phyloP scores from a whole-genome alignment of 768 basidiomycete species.

The Phlebiopsis gigantea region DNA sequence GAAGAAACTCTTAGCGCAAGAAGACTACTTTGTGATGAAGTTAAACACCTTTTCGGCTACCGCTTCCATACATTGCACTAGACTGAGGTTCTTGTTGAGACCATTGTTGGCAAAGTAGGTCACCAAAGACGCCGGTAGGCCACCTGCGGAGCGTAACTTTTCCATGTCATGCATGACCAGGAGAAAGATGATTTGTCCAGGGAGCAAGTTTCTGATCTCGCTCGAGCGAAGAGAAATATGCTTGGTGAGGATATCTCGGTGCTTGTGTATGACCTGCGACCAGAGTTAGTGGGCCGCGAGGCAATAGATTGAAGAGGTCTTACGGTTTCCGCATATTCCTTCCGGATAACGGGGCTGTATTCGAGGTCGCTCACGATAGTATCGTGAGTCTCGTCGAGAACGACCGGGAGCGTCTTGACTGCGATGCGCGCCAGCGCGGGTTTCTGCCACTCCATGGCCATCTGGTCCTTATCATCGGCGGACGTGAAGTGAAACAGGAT shows the following conservation, averaged over 20 bases:
- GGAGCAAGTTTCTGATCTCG: slow-evolving; percentile 69
- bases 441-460: slow-evolving; percentile 73
- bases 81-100: slow-evolving; percentile 62
- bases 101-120: slow-evolving; percentile 86
- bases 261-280: slow-evolving; percentile 60
- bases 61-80: slow-evolving; percentile 78
- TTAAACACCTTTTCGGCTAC: slow-evolving; percentile 75
- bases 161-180: slow-evolving; percentile 86
- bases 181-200: slow-evolving; percentile 83
- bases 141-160: slow-evolving; percentile 73
- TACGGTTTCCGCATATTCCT: slow-evolving; percentile 77
- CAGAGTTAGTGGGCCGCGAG: background rate
- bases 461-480: slow-evolving; percentile 43
- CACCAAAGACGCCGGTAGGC: slow-evolving; percentile 75
- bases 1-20: background rate
- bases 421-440: slow-evolving; percentile 79
- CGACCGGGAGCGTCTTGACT: slow-evolving; percentile 77
- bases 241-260: slow-evolving; percentile 57
- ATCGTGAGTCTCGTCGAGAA: slow-evolving; percentile 79
- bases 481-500: slow-evolving; percentile 78
- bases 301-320: slow-evolving; percentile 16
- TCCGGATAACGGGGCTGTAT: slow-evolving; percentile 86
- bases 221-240: slow-evolving; percentile 60
- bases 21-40: too few relatives aligned
- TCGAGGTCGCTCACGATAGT: slow-evolving; percentile 84